phyloP scores from a whole-genome alignment of 352 stramenopile species.

The Phytophthora pini region DNA sequence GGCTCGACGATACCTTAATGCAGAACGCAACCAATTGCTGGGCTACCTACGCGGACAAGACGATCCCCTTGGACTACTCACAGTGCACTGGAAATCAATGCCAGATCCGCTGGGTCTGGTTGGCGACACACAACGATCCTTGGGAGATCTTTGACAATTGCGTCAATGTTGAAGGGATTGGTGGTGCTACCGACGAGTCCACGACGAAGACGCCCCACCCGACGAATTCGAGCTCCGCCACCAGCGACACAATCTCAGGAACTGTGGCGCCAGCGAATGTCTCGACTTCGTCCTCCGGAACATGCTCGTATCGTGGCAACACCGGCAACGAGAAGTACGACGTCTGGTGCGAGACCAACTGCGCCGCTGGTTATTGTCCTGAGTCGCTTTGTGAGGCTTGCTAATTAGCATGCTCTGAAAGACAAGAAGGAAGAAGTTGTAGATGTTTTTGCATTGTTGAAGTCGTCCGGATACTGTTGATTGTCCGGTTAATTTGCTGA shows the following conservation, averaged over 20 bases:
- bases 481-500: constrained; percentile 16
- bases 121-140: constrained; percentile 51
- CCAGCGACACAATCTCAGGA: constrained; percentile 7
- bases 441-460: constrained; percentile 7
- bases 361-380: constrained; percentile 30
- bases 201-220: constrained; percentile 7
- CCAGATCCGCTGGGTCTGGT: constrained; percentile 51
- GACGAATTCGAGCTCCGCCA: not conserved
- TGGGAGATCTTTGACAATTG: constrained; percentile 62
- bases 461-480: constrained; percentile 18
- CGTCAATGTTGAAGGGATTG: constrained; percentile 23
- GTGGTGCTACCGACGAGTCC: not conserved
- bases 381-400: constrained; percentile 32
- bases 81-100: constrained; percentile 36
- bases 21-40: constrained; percentile 43
- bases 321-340: constrained; percentile 29
- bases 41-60: constrained; percentile 37
- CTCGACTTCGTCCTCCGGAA: constrained; percentile 9
- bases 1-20: constrained; percentile 22
- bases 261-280: constrained; percentile 15
- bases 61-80: constrained; percentile 45
- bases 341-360: constrained; percentile 41
- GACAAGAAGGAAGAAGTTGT: too few species aligned
- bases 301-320: constrained; percentile 12
- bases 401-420: not conserved